Percentiles rank a stretch among this genome's conserved stretches.
phyloP scores from a whole-genome alignment of 352 stramenopile species.

The Globisporangium uncinulatum region DNA sequence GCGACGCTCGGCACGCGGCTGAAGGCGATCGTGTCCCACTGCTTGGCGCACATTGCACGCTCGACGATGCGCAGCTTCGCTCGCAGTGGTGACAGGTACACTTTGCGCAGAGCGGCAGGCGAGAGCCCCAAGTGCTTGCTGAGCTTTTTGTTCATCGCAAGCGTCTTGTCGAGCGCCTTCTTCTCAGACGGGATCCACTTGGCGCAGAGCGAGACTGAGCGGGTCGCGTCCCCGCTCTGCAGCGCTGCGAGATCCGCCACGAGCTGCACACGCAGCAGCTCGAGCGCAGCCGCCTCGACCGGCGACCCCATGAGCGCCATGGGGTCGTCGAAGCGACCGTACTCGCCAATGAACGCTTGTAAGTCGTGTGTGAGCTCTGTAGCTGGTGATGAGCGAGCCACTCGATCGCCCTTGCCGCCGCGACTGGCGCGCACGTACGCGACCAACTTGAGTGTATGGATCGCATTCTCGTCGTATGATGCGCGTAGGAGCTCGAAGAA shows the following conservation, averaged over 20 bases:
- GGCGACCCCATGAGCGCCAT: constrained; percentile 36
- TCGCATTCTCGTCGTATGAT: constrained; percentile 35
- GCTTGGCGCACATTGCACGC: constrained; percentile 38
- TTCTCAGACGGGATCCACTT: constrained; percentile 59
- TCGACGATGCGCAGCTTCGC: constrained; percentile 34
- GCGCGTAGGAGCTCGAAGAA: constrained; percentile 23
- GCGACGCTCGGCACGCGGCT: constrained; percentile 35
- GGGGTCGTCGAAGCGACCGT: constrained; percentile 43
- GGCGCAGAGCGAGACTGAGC: constrained; percentile 34
- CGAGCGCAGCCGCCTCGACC: constrained; percentile 31
- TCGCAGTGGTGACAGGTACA: constrained; percentile 37
- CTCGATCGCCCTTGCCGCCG: constrained; percentile 40
- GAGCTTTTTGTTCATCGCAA: constrained; percentile 46
- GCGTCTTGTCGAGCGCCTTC: constrained; percentile 48
- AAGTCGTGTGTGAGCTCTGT: constrained; percentile 39
- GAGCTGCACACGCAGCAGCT: constrained; percentile 31
- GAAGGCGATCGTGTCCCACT: constrained; percentile 41
- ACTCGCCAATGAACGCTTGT: constrained; percentile 32
- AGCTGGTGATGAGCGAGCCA: constrained; percentile 28
- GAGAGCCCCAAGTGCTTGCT: constrained; percentile 33
- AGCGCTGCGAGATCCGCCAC: constrained; percentile 21
- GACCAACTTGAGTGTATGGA: constrained; percentile 51
- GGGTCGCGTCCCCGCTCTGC: constrained; percentile 7
- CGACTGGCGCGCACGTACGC: constrained; percentile 46
- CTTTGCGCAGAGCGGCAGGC: constrained; percentile 33